These are phyloP conservation scores for Gamsiella multidivaricata DNA, from an alignment of 192 early-diverging fungal species.

Conservation along the genomic window DNA sequence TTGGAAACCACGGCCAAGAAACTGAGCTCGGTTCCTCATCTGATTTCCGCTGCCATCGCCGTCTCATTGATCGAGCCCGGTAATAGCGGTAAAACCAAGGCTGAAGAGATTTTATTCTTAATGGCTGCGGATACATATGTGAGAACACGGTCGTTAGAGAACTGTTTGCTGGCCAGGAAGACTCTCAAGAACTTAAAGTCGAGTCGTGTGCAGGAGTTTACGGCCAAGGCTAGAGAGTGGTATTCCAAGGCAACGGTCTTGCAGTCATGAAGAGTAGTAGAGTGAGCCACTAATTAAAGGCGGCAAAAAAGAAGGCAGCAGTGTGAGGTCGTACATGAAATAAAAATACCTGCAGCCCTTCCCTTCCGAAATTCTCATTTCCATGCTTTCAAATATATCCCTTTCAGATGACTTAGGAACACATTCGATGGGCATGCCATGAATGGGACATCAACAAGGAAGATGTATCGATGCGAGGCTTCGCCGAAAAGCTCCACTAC, in stretches of 20 bases:
- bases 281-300: too few relatives aligned
- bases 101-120: conserved; percentile 31
- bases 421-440: too few relatives aligned
- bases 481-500: too few relatives aligned
- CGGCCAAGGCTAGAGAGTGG: conserved; percentile 24
- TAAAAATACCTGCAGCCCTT: too few relatives aligned
- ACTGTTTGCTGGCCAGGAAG: conserved; percentile 25
- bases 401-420: too few relatives aligned
- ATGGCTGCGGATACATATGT: conserved; percentile 19
- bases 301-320: too few relatives aligned
- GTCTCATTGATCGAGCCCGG: conserved; percentile 24
- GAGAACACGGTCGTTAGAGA: conserved; percentile 24
- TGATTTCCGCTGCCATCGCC: conserved; percentile 42
- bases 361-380: too few relatives aligned
- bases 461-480: too few relatives aligned
- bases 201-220: conserved; percentile 36
- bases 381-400: too few relatives aligned
- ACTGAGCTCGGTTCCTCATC: conserved; percentile 21
- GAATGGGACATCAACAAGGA: too few relatives aligned
- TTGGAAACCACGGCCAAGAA: conserved; percentile 20
- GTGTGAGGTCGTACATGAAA: too few relatives aligned
- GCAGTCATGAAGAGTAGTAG: conserved; percentile 24
- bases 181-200: conserved; percentile 38
- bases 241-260: conserved; percentile 28
- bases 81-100: conserved; percentile 17